Percentiles rank a stretch among this genome's conserved stretches.
phyloP scores from a whole-genome alignment of 306 rosid species.

The Prunus dulcis region DNA sequence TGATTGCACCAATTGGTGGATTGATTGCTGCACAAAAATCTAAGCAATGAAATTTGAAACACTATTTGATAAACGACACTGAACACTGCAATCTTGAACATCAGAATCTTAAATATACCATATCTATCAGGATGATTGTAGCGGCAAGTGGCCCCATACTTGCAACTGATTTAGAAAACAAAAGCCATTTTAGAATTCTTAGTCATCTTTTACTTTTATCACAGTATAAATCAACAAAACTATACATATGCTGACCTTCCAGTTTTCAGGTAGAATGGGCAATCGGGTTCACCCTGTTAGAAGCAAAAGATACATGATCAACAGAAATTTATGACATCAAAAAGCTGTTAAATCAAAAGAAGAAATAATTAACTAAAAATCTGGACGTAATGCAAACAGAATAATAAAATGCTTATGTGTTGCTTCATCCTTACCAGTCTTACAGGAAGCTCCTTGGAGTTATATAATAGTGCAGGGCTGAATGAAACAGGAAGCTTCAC shows the following conservation, averaged over 20 bases:
- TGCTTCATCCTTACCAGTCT: conserved; percentile 57
- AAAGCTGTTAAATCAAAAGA: conserved; percentile 7
- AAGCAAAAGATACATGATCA: conserved; percentile 26
- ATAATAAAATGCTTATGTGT: conserved; percentile 1
- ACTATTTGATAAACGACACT: conserved; percentile 12
- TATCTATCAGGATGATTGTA: conserved; percentile 89
- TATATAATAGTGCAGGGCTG: conserved; percentile 53
- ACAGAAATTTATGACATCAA: conserved; percentile 13
- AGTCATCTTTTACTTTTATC: conserved; percentile 12
- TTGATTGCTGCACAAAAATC: conserved; percentile 49
- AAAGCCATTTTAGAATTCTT: conserved; percentile 27
- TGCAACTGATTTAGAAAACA: conserved; percentile 64
- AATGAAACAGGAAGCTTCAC: conserved; percentile 38
- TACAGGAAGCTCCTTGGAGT: conserved; percentile 93
- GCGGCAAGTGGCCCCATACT: conserved; percentile 86
- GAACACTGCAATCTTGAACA: conserved; percentile 24
- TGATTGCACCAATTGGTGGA: conserved; percentile 53
- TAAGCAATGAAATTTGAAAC: conserved; percentile 10
- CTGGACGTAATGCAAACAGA: background rate
- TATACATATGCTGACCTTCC: conserved; percentile 60
- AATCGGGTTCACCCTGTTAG: conserved; percentile 88
- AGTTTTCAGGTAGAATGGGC: conserved; percentile 99
- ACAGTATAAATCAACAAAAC: conserved; percentile 10
- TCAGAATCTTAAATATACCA: conserved; percentile 49
- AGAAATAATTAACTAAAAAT: background rate